Evolutionary conservation across 2,329 filamentous ascomycete species (phyloP), one percentile per base, ranked within the genome.

Genomic region (Colletotrichum destructivum): DNA sequence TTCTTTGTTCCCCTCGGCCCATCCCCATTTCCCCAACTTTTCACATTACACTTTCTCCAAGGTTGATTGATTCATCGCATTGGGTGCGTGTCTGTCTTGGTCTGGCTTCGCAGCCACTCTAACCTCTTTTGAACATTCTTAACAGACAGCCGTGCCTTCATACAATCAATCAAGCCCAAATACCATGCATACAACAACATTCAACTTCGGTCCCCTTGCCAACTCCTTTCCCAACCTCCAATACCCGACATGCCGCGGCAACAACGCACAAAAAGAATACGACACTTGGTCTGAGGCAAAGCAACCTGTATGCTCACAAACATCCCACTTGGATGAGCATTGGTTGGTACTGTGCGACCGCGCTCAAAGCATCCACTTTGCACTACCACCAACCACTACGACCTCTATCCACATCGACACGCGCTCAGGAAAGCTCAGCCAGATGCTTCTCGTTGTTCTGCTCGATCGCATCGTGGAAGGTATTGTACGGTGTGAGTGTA

Each of bases 401-500:
- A 26, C 44, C 11, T 46, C 21, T 38, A 13, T n/a, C 11, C 16
- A 15, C 16, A 15, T 16, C 35, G 42, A 11, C 6, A 47, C 13
- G 12, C 49, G 18, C n/a, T 73, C 59, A 75, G 78, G 40, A 77
- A 76, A 88, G 79, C 67, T 83, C 82, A 4, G 86, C 86, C 64
- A 90, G 79, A 13, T 87, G 81, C 78, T 87, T 88, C 77, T 88
- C 85, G 72, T 87, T 83, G 74, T 86, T 87, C 74, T 86, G 81
- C 76, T 88, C 86, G 63, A 90, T 81, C 0, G 93, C 94, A 81
- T 90, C 92, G 79, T 90, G 88, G 81, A 96, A 97, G 1, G 91
- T 93, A 56, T 96, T 93, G 81, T 93, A 98, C 2, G 93, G 92
- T 4, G 95, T 98, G 76, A 97, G 87, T 8, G 95, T 93, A 68